Percentiles rank a stretch among this genome's conserved stretches.
These are phyloP conservation scores for Alliaria petiolata DNA, from an alignment of 345 rosid genomes.

Conservation along the genomic window DNA sequence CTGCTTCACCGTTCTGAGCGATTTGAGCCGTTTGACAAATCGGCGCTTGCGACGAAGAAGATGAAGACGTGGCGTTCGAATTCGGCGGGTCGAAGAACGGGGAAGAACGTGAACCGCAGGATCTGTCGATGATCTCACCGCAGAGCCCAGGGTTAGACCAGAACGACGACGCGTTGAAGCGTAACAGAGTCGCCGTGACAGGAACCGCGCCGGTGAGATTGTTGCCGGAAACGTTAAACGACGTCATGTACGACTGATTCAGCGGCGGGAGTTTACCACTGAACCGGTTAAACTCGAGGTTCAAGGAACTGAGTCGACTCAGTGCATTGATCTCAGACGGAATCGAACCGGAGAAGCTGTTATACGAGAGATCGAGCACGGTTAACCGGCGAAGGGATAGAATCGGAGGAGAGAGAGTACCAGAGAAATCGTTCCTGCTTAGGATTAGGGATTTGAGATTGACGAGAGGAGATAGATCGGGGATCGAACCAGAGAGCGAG, in stretches of 20 bases:
- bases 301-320: conserved; percentile 53
- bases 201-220: conserved; percentile 69
- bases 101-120: conserved; percentile 46
- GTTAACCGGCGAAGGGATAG: conserved; percentile 47
- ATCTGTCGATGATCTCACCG: conserved; percentile 63
- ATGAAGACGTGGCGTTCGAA: conserved; percentile 32
- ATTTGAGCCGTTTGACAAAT: conserved; percentile 38
- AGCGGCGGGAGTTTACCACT: conserved; percentile 64
- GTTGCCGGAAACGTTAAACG: conserved; percentile 75
- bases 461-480: conserved; percentile 64
- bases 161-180: conserved; percentile 55
- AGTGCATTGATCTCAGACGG: conserved; percentile 47
- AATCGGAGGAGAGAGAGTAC: conserved; percentile 50
- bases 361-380: conserved; percentile 61
- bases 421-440: conserved; percentile 54
- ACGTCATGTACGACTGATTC: conserved; percentile 44
- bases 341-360: conserved; percentile 53
- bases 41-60: conserved; percentile 33
- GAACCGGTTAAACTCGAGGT: conserved; percentile 60
- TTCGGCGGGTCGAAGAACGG: conserved; percentile 52
- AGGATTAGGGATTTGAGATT: conserved; percentile 61
- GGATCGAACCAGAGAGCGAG: conserved; percentile 79
- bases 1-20: conserved; percentile 34
- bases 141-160: conserved; percentile 60
- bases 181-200: conserved; percentile 52